phyloP scores from a whole-genome alignment of 2,329 filamentous ascomycete species.

The Aspergillus uvarum region DNA sequence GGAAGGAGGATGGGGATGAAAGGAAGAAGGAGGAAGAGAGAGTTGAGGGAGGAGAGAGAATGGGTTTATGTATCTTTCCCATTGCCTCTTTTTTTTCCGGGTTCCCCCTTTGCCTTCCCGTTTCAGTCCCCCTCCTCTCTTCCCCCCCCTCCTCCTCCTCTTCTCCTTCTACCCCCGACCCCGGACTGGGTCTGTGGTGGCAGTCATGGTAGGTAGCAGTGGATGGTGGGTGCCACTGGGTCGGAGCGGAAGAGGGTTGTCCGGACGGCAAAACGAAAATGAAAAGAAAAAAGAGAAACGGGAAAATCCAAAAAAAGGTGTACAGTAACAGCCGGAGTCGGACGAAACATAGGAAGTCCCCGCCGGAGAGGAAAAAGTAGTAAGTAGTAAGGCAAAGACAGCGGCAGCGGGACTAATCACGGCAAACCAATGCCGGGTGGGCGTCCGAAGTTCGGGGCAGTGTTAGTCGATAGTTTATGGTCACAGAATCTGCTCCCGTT shows the following conservation, averaged over 20 bases:
- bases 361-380: conserved; percentile 11
- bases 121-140: background rate
- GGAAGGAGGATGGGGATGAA: conserved; percentile 15
- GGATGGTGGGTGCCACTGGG: background rate
- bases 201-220: conserved; percentile 41
- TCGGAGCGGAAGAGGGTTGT: background rate
- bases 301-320: background rate
- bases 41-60: conserved; percentile 10
- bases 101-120: background rate
- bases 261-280: conserved; percentile 11
- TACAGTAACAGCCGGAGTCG: conserved; percentile 31
- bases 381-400: background rate
- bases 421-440: conserved; percentile 3
- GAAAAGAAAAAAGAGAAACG: conserved; percentile 9
- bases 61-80: conserved; percentile 25
- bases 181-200: background rate
- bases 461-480: conserved; percentile 38
- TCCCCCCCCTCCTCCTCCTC: background rate
- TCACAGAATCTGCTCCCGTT: conserved; percentile 33
- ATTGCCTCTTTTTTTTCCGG: background rate
- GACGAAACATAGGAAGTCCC: conserved; percentile 22
- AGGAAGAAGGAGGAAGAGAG: conserved; percentile 10
- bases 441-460: conserved; percentile 36
- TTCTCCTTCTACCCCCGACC: background rate
- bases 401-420: conserved; percentile 1